Evolutionary conservation across 2,329 filamentous ascomycete species (phyloP).

Genomic region (Trichoderma asperellum): DNA sequence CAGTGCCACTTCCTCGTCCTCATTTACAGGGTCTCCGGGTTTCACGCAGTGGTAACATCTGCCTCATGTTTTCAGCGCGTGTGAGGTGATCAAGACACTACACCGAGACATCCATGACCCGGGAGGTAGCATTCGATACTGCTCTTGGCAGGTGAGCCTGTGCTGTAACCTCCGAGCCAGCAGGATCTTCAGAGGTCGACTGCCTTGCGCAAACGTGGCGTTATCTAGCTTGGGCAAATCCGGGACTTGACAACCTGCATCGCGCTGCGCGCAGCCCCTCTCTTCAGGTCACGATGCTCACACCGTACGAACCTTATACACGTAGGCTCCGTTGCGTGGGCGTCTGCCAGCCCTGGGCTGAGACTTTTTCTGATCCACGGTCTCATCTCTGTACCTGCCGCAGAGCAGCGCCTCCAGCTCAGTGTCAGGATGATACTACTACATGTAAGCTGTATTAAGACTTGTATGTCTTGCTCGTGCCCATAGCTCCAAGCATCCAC

Average conservation of each 20-base stretch:
- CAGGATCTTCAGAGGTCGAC: background rate
- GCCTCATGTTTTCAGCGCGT: background rate
- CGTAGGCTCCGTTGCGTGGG: background rate
- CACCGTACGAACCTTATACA: constrained; percentile 20
- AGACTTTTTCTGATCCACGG: background rate
- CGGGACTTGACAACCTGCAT: constrained; percentile 1
- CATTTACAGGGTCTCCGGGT: background rate
- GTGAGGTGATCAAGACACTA: background rate
- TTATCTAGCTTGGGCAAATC: constrained; percentile 6
- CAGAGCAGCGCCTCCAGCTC: background rate
- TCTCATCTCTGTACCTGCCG: background rate
- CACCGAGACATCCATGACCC: background rate
- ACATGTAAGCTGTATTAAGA: constrained; percentile 7
- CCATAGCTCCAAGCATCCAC: background rate
- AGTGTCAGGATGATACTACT: background rate
- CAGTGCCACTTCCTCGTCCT: background rate
- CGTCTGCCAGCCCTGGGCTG: background rate
- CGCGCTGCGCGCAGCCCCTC: background rate
- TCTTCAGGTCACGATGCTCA: constrained; percentile 5
- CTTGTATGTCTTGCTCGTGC: background rate
- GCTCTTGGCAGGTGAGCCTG: background rate
- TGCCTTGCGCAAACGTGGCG: background rate
- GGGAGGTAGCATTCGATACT: background rate
- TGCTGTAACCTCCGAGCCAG: background rate
- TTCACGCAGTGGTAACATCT: background rate